phyloP scores from a whole-genome alignment of 1,284 basidiomycete species.

The Phellopilus nigrolimitatus region DNA sequence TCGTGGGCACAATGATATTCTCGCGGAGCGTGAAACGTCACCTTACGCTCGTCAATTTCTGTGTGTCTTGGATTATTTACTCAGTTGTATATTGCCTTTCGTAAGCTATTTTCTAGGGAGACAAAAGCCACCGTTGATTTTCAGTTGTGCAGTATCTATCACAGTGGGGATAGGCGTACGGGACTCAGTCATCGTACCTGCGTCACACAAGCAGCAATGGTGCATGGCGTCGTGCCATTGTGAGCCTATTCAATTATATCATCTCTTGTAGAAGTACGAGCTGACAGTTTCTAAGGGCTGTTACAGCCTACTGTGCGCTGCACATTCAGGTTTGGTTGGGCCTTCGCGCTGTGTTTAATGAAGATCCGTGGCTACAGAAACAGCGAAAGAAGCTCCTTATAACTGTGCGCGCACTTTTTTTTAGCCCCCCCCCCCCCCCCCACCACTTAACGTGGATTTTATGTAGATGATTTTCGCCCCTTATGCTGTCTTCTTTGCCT shows the following conservation, averaged over 20 bases:
- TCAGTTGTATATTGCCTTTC: constrained; percentile 17
- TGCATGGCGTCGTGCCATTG: constrained; percentile 20
- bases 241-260: not conserved
- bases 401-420: not conserved
- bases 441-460: not conserved
- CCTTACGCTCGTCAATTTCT: constrained; percentile 16
- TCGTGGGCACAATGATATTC: constrained; percentile 18
- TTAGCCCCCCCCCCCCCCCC: not conserved
- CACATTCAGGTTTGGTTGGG: constrained; percentile 19
- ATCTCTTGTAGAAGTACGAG: too few relatives aligned
- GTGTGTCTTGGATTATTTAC: constrained; percentile 17
- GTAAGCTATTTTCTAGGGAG: not conserved
- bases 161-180: constrained; percentile 4
- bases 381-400: constrained; percentile 7
- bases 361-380: constrained; percentile 9
- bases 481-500: constrained; percentile 14
- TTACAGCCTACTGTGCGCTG: constrained; percentile 13
- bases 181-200: constrained; percentile 10
- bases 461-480: constrained; percentile 14
- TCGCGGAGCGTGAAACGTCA: constrained; percentile 14
- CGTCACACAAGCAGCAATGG: constrained; percentile 16
- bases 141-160: constrained; percentile 9
- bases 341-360: constrained; percentile 5
- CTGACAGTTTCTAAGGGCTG: not conserved
- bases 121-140: not conserved